phyloP scores from a whole-genome alignment of 106 monocot genomes.

The Vanilla planifolia region DNA sequence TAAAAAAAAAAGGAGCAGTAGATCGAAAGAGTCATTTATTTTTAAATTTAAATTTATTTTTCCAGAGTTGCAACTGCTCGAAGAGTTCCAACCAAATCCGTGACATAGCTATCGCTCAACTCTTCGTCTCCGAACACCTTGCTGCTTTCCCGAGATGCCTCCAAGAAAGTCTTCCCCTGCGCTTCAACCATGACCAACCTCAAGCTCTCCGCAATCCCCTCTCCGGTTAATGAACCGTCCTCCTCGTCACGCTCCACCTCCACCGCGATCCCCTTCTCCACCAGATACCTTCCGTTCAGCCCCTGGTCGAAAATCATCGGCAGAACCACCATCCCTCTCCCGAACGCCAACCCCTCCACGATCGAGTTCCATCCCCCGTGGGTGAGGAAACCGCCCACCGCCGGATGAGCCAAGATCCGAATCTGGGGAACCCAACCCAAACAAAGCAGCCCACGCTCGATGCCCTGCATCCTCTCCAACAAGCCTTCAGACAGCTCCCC shows the following conservation, averaged over 20 bases:
- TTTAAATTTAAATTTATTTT: too few relatives aligned
- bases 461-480: neutral
- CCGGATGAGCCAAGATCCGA: constrained; percentile 9
- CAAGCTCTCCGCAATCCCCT: constrained; percentile 25
- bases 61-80: too few relatives aligned
- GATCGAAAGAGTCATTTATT: too few relatives aligned
- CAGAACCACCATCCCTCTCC: constrained; percentile 24
- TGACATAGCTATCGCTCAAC: constrained; percentile 15
- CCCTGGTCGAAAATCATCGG: constrained; percentile 46
- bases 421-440: constrained; percentile 10
- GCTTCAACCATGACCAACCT: constrained; percentile 32
- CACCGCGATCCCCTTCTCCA: constrained; percentile 24
- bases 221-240: constrained; percentile 30
- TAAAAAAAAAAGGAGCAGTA: too few relatives aligned
- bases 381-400: constrained; percentile 1
- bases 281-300: constrained; percentile 30
- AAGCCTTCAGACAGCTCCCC: neutral
- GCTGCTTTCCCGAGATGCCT: neutral
- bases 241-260: constrained; percentile 34
- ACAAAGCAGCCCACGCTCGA: neutral
- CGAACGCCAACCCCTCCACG: constrained; percentile 10
- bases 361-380: constrained; percentile 9
- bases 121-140: constrained; percentile 11
- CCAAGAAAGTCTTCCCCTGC: constrained; percentile 12
- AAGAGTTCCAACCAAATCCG: neutral